These are phyloP conservation scores for Letharia columbiana DNA, from an alignment of 495 filamentous ascomycete species.

Conservation along the genomic window DNA sequence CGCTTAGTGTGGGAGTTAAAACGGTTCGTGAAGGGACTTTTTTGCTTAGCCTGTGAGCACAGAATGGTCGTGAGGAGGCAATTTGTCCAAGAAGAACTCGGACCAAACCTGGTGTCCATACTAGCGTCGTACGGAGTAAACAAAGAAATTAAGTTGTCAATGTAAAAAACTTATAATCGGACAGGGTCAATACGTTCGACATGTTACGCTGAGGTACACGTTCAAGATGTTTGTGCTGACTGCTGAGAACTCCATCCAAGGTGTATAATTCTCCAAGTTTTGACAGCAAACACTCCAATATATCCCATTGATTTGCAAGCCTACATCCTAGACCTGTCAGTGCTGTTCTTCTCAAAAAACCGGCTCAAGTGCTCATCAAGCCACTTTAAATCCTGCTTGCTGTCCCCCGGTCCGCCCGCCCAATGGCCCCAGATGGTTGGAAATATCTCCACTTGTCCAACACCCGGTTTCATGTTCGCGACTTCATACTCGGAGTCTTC, in stretches of 20 bases:
- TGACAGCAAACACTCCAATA: background rate
- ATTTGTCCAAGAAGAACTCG: too few relatives aligned
- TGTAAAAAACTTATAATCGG: too few relatives aligned
- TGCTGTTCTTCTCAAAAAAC: conserved; percentile 33
- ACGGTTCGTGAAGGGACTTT: too few relatives aligned
- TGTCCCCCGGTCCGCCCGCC: conserved; percentile 58
- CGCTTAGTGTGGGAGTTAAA: too few relatives aligned
- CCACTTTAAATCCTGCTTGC: conserved; percentile 57
- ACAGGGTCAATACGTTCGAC: background rate
- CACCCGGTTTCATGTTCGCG: conserved; percentile 49
- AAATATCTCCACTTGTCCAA: conserved; percentile 49
- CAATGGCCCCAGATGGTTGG: conserved; percentile 64
- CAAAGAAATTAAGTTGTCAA: too few relatives aligned
- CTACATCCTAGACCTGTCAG: background rate
- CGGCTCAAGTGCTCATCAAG: conserved; percentile 49
- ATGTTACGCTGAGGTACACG: background rate
- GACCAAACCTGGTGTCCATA: too few relatives aligned
- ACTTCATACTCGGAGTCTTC: conserved; percentile 65
- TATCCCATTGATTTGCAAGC: background rate
- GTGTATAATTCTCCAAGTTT: background rate
- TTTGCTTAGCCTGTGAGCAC: too few relatives aligned
- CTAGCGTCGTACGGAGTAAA: too few relatives aligned
- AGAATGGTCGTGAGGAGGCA: too few relatives aligned
- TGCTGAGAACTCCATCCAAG: background rate
- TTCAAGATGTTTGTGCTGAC: too few relatives aligned